phyloP scores from a whole-genome alignment of 305 asterid genomes.

The Fraxinus dipetala region DNA sequence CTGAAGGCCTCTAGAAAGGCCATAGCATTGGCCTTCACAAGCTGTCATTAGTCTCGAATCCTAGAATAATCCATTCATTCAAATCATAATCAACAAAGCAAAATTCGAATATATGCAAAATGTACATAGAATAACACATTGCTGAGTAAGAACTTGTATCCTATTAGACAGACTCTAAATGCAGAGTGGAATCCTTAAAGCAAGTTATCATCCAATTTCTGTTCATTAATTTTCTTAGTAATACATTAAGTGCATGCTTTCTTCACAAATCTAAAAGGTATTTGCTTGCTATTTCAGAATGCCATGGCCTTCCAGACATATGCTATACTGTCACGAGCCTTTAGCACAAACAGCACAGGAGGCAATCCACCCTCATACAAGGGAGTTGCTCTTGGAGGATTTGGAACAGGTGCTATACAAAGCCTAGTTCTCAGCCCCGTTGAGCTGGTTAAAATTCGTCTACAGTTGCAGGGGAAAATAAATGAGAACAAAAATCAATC shows the following conservation, averaged over 20 bases:
- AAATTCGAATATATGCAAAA: background rate
- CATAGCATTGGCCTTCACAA: too few species aligned
- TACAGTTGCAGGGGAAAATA: conserved; percentile 47
- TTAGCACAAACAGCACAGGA: conserved; percentile 29
- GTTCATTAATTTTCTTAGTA: background rate
- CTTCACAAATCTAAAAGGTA: background rate
- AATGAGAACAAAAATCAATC: conserved; percentile 9
- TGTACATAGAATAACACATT: background rate
- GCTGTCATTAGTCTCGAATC: too few species aligned
- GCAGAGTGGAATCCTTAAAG: background rate
- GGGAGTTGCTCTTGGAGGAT: conserved; percentile 60
- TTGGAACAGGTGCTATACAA: conserved; percentile 66
- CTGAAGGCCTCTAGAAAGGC: too few species aligned
- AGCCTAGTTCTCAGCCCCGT: conserved; percentile 70
- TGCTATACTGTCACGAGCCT: conserved; percentile 52
- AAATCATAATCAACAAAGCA: background rate
- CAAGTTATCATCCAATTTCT: background rate
- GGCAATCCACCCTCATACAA: conserved; percentile 57
- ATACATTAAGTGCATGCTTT: background rate
- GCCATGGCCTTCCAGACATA: conserved; percentile 72
- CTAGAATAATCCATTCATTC: background rate
- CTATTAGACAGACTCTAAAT: background rate
- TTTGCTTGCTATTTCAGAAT: conserved; percentile 49
- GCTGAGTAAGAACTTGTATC: background rate
- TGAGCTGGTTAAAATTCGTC: conserved; percentile 77